Conservation (phyloP, 1,284 basidiomycete species). For the Gastroboletus turbinatus region DNA sequence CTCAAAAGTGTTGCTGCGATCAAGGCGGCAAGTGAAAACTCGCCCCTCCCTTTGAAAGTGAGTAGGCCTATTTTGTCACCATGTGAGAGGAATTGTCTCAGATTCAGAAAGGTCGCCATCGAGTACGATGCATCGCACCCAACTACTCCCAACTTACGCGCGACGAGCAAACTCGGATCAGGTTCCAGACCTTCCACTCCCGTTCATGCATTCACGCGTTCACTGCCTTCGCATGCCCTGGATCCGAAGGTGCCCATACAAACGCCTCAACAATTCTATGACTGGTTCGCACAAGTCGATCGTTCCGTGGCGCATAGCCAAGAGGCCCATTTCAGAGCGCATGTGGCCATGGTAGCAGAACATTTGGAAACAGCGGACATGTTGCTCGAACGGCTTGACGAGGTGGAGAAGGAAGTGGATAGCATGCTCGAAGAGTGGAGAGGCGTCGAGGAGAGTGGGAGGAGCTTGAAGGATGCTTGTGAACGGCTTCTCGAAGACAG, state of each 20-base stretch:
- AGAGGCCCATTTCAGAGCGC: slow-evolving; percentile 84
- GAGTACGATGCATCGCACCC: slow-evolving; percentile 43
- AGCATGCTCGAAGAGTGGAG: slow-evolving; percentile 82
- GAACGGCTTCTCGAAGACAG: slow-evolving; percentile 85
- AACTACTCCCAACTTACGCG: slow-evolving; percentile 40
- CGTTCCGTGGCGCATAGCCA: slow-evolving; percentile 87
- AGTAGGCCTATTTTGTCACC: slow-evolving; percentile 27
- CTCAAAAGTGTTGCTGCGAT: slow-evolving; percentile 64
- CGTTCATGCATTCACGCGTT: slow-evolving; percentile 24
- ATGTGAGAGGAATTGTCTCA: slow-evolving; percentile 13
- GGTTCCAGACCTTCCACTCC: slow-evolving; percentile 39
- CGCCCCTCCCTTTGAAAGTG: slow-evolving; percentile 73
- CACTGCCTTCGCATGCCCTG: slow-evolving; percentile 48
- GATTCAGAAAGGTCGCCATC: slow-evolving; percentile 34
- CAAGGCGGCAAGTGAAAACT: slow-evolving; percentile 61
- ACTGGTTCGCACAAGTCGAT: slow-evolving; percentile 89
- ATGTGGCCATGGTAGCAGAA: slow-evolving; percentile 71
- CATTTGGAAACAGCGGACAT: slow-evolving; percentile 76
- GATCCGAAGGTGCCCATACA: slow-evolving; percentile 74
- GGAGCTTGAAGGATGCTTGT: slow-evolving; percentile 86
- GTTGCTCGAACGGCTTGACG: slow-evolving; percentile 66
- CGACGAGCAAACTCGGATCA: slow-evolving; percentile 32
- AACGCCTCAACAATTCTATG: slow-evolving; percentile 91
- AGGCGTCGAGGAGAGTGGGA: slow-evolving; percentile 85
- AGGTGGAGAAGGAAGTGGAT: slow-evolving; percentile 71